Evolutionary conservation across 2,329 filamentous ascomycete genomes (phyloP).

Genomic region (Grosmannia clavigera): DNA sequence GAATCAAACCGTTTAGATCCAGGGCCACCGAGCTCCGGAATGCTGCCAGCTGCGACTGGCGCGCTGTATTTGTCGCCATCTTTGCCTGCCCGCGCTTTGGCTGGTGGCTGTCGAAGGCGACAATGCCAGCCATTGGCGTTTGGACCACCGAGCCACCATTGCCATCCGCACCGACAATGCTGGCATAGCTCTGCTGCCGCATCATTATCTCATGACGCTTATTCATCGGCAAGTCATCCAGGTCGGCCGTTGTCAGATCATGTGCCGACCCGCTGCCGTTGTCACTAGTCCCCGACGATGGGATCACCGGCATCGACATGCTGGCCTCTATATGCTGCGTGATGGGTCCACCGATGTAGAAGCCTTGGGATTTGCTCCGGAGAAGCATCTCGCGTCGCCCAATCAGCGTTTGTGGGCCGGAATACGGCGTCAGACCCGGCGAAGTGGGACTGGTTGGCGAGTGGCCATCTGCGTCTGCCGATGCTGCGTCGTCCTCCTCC

Average conservation of each 20-base stretch:
- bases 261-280: conserved; percentile 2
- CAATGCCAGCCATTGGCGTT: conserved; percentile 17
- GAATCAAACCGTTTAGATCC: conserved; percentile 36
- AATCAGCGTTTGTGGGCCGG: conserved; percentile 42
- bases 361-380: conserved; percentile 34
- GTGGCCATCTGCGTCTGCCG: too few species aligned
- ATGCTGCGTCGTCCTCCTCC: conserved; percentile 24
- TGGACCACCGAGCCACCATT: neutral
- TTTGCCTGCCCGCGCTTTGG: conserved; percentile 31
- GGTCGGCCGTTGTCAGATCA: conserved; percentile 23
- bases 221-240: conserved; percentile 60
- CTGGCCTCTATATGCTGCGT: conserved; percentile 8
- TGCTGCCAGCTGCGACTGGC: conserved; percentile 48
- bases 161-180: conserved; percentile 11
- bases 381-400: conserved; percentile 43
- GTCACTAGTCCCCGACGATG: conserved; percentile 5
- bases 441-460: conserved; percentile 6
- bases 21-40: conserved; percentile 56
- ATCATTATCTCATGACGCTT: conserved; percentile 54
- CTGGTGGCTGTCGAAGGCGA: conserved; percentile 41
- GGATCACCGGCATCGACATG: conserved; percentile 21
- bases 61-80: conserved; percentile 28
- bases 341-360: conserved; percentile 17
- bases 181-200: conserved; percentile 34
- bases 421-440: conserved; percentile 36